phyloP scores from a whole-genome alignment of 2,329 filamentous ascomycete genomes.

The Botryotinia calthae region DNA sequence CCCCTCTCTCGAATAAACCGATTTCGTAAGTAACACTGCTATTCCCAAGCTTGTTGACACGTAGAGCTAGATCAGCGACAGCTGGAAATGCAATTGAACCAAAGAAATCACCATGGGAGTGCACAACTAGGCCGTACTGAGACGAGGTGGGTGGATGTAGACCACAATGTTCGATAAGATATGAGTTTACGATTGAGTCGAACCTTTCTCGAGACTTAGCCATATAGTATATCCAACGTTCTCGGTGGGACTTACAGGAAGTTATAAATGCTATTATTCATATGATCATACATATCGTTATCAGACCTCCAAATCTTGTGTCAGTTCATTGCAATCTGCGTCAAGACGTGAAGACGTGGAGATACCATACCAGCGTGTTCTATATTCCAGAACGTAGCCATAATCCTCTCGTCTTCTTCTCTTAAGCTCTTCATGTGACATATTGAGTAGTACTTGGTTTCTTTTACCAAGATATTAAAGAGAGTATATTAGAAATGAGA shows the following conservation, averaged over 20 bases:
- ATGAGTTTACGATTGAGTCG: conserved; percentile 86
- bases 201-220: conserved; percentile 50
- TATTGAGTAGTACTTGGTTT: conserved; percentile 12
- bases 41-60: conserved; percentile 79
- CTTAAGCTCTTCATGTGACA: conserved; percentile 50
- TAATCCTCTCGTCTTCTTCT: conserved; percentile 69
- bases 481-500: background rate
- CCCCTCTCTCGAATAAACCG: conserved; percentile 75
- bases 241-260: conserved; percentile 54
- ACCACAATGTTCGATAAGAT: conserved; percentile 75
- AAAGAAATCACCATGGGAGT: conserved; percentile 83
- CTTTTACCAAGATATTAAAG: background rate
- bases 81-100: conserved; percentile 78
- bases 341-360: background rate
- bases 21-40: conserved; percentile 90
- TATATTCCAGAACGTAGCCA: conserved; percentile 73
- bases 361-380: conserved; percentile 71
- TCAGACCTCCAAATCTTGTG: conserved; percentile 61
- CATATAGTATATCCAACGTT: background rate
- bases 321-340: background rate
- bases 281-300: conserved; percentile 92
- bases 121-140: conserved; percentile 81
- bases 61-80: conserved; percentile 74
- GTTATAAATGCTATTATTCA: conserved; percentile 89
- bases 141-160: conserved; percentile 67